These are phyloP conservation scores for Gilbertella persicaria DNA, from an alignment of 371 early-diverging fungal genomes.

Conservation along the genomic window DNA sequence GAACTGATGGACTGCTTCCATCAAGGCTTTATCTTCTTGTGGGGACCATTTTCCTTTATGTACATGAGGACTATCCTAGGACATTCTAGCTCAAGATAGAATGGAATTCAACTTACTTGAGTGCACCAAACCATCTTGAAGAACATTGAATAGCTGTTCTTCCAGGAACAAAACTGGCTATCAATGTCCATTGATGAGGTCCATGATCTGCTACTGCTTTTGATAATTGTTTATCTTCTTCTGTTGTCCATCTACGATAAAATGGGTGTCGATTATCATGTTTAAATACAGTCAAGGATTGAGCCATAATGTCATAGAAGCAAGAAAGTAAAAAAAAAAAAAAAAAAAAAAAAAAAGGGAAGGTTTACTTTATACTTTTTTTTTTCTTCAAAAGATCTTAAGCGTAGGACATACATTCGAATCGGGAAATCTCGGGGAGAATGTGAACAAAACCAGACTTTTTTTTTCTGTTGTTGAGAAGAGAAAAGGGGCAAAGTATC, in stretches of 20 bases:
- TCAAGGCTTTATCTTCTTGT: slow-evolving; percentile 51
- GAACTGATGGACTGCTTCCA: slow-evolving; percentile 26
- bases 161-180: slow-evolving; percentile 47
- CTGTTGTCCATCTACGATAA: slow-evolving; percentile 32
- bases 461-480: no score
- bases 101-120: slow-evolving; percentile 31
- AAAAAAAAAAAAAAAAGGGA: no score
- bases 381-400: no score
- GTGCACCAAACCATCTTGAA: slow-evolving; percentile 52
- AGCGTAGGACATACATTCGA: no score
- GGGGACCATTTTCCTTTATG: slow-evolving; percentile 59
- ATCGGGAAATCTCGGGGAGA: no score
- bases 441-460: no score
- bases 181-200: slow-evolving; percentile 49
- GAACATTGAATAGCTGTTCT: slow-evolving; percentile 59
- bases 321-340: no score
- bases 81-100: neutral
- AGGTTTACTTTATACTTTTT: no score
- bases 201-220: slow-evolving; percentile 32
- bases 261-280: slow-evolving; percentile 11
- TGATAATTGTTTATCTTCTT: slow-evolving; percentile 25
- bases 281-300: slow-evolving; percentile 14
- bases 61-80: slow-evolving; percentile 34
- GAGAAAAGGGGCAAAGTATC: no score
- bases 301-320: no score